Conservation (phyloP, 2,329 filamentous ascomycete genomes). For the Calonectria hongkongensis region DNA sequence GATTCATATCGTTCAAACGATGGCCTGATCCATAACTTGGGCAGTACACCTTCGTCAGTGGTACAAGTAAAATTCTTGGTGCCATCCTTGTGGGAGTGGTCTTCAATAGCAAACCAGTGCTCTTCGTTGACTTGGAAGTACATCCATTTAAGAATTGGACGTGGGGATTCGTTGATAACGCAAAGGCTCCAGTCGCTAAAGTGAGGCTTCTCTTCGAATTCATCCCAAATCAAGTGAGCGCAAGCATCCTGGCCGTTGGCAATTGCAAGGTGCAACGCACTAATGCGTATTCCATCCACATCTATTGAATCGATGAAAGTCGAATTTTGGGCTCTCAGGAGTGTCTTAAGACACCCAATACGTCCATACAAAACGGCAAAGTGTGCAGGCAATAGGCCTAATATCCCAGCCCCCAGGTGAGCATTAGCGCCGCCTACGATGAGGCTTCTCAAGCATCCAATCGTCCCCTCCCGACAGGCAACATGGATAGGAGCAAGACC, state of each 20-base stretch:
- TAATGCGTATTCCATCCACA: background rate
- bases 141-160: constrained; percentile 19
- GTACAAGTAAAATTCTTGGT: constrained; percentile 1
- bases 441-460: constrained; percentile 6
- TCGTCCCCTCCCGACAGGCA: constrained; percentile 2
- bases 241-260: constrained; percentile 22
- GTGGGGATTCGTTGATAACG: background rate
- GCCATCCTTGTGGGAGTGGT: constrained; percentile 7
- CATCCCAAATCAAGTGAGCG: constrained; percentile 19
- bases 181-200: constrained; percentile 6
- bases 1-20: background rate
- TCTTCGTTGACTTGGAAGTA: constrained; percentile 20
- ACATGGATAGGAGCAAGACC: constrained; percentile 22
- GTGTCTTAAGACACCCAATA: background rate
- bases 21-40: constrained; percentile 13
- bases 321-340: background rate
- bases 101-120: constrained; percentile 29
- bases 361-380: constrained; percentile 22
- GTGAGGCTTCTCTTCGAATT: background rate
- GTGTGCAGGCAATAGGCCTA: constrained; percentile 8
- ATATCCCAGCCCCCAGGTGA: background rate
- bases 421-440: background rate
- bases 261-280: constrained; percentile 17
- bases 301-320: background rate
- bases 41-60: background rate